phyloP scores from a whole-genome alignment of 345 rosid genomes.

The Pelargonium nanum region DNA sequence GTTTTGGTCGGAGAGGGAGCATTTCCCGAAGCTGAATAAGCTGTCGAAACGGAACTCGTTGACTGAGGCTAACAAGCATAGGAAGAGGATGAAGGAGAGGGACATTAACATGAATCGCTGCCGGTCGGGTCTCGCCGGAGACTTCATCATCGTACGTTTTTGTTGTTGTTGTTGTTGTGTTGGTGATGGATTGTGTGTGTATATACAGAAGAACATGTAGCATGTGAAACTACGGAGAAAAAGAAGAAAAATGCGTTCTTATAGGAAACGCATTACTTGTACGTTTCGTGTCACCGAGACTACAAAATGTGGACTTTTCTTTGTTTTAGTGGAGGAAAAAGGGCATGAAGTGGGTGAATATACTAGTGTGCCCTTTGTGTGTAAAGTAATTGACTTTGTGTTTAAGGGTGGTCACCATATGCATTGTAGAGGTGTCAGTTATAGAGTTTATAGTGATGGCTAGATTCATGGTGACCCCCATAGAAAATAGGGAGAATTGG shows the following conservation, averaged over 20 bases:
- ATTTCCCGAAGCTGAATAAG: slow-evolving; percentile 34
- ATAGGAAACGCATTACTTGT: neutral
- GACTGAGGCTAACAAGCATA: slow-evolving; percentile 49
- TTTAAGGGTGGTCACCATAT: too few relatives aligned
- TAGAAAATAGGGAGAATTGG: too few relatives aligned
- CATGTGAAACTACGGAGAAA: neutral
- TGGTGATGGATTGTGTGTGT: neutral
- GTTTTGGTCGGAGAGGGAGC: slow-evolving; percentile 26
- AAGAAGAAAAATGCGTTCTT: neutral
- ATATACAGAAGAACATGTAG: neutral
- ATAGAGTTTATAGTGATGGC: too few relatives aligned
- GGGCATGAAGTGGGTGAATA: too few relatives aligned
- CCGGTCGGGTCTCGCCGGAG: slow-evolving; percentile 12
- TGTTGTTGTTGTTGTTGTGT: neutral
- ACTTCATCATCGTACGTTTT: neutral
- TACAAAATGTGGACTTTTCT: neutral
- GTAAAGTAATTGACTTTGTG: too few relatives aligned
- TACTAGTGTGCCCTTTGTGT: too few relatives aligned
- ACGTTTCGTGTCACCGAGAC: neutral
- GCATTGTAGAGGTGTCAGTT: too few relatives aligned
- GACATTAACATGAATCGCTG: slow-evolving; percentile 38
- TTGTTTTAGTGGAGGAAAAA: neutral
- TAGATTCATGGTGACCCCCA: too few relatives aligned
- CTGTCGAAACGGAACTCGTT: slow-evolving; percentile 42
- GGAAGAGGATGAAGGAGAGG: slow-evolving; percentile 48